Conservation (phyloP, 2,329 filamentous ascomycete genomes). For the Trichoderma koningiopsis region DNA sequence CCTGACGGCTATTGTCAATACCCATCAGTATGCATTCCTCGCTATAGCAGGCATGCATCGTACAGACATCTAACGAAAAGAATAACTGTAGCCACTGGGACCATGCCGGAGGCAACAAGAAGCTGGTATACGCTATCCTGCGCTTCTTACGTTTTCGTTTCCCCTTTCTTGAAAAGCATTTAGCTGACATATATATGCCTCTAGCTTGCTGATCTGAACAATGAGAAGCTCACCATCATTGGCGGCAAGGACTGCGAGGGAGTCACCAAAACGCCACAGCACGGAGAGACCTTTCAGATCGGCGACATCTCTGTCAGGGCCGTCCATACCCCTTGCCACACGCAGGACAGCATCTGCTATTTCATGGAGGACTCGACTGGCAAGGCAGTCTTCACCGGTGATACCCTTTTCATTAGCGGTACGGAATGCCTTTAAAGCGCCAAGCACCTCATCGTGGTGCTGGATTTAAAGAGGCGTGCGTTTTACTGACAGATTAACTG, state of each 20-base stretch:
- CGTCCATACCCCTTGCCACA: slow-evolving; percentile 96
- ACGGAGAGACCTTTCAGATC: slow-evolving; percentile 79
- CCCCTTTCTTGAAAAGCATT: neutral
- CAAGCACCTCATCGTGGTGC: neutral
- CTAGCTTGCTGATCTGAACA: slow-evolving; percentile 51
- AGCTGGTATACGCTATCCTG: slow-evolving; percentile 59
- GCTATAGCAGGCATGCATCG: neutral
- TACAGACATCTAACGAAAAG: slow-evolving; percentile 6
- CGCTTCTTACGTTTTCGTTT: neutral
- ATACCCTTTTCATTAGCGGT: slow-evolving; percentile 95
- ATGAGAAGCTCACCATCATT: slow-evolving; percentile 71
- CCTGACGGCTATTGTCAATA: slow-evolving; percentile 89
- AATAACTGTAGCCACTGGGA: slow-evolving; percentile 73
- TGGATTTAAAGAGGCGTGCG: neutral
- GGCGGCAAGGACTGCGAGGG: slow-evolving; percentile 84
- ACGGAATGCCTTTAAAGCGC: slow-evolving; percentile 25
- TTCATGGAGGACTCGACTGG: slow-evolving; percentile 77
- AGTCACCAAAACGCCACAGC: slow-evolving; percentile 74
- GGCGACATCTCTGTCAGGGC: slow-evolving; percentile 82
- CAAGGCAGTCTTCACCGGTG: slow-evolving; percentile 88
- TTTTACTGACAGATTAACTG: neutral
- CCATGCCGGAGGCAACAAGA: slow-evolving; percentile 87
- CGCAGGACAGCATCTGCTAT: slow-evolving; percentile 97
- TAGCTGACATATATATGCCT: neutral
- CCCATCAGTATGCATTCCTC: slow-evolving; percentile 76